Percentiles rank a stretch among this genome's conserved stretches.
These are phyloP conservation scores for Musa troglodytarum DNA, from an alignment of 176 grass and related monocot genomes.

Conservation along the genomic window DNA sequence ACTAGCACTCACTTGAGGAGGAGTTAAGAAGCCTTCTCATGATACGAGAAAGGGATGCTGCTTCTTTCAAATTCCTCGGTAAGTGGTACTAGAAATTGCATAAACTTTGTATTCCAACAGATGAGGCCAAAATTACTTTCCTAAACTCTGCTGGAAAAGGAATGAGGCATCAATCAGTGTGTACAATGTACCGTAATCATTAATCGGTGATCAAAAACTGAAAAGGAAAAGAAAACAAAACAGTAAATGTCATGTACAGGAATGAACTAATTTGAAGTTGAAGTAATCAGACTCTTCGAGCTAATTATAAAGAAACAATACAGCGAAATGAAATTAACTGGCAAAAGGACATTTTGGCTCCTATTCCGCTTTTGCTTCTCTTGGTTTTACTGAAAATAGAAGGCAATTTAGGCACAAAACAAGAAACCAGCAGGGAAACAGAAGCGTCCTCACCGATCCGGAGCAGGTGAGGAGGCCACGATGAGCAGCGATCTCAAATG, in stretches of 20 bases:
- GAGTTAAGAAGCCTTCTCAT: neutral
- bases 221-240: too few relatives aligned
- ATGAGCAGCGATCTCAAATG: conserved; percentile 22
- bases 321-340: neutral
- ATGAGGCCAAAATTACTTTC: too few relatives aligned
- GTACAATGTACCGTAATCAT: too few relatives aligned
- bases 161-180: too few relatives aligned
- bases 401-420: neutral
- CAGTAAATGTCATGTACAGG: too few relatives aligned
- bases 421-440: neutral
- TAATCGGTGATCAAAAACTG: too few relatives aligned
- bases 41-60: neutral
- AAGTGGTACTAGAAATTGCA: neutral
- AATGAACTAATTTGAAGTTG: too few relatives aligned
- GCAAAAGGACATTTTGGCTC: neutral
- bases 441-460: conserved; percentile 14
- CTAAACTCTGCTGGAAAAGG: too few relatives aligned
- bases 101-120: too few relatives aligned
- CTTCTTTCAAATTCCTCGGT: neutral
- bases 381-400: too few relatives aligned
- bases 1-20: neutral
- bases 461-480: conserved; percentile 14
- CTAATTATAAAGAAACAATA: neutral
- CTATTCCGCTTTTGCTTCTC: neutral
- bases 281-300: neutral